phyloP scores from a whole-genome alignment of 2,329 filamentous ascomycete genomes.

The Colletotrichum tamarilloi region DNA sequence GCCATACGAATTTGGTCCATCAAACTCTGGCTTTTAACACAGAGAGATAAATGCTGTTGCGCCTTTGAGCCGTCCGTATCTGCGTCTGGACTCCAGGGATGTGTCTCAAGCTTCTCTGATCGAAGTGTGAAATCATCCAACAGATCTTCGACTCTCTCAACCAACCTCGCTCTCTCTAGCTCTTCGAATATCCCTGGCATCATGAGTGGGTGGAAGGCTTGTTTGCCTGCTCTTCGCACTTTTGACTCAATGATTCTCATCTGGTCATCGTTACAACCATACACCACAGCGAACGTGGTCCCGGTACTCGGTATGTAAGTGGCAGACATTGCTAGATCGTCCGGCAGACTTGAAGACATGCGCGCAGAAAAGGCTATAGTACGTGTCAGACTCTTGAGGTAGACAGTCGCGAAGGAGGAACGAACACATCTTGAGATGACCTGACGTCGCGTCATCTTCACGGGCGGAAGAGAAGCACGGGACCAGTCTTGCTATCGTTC shows the following conservation, averaged over 20 bases:
- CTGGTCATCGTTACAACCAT: slow-evolving; percentile 7
- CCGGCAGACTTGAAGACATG: neutral
- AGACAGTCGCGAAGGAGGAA: neutral
- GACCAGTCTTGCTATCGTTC: neutral
- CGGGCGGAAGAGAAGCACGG: neutral
- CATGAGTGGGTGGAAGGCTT: neutral
- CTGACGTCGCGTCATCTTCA: neutral
- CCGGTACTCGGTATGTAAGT: slow-evolving; percentile 12
- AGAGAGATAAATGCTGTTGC: neutral
- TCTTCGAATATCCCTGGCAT: slow-evolving; percentile 9
- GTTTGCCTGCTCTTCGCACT: neutral
- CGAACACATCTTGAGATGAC: neutral
- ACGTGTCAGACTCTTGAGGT: neutral
- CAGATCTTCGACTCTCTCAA: neutral
- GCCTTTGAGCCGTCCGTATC: neutral
- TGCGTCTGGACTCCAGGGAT: neutral
- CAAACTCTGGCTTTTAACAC: neutral
- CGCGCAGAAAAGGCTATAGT: neutral
- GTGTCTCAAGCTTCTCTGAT: neutral
- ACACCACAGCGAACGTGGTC: slow-evolving; percentile 1
- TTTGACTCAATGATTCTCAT: neutral
- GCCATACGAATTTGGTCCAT: slow-evolving; percentile 10
- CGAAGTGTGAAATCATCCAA: neutral
- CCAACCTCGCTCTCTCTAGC: neutral
- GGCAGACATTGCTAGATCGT: slow-evolving; percentile 7